Evolutionary conservation across 345 rosid genomes (phyloP).

Genomic region (Eucalyptus polybractea): DNA sequence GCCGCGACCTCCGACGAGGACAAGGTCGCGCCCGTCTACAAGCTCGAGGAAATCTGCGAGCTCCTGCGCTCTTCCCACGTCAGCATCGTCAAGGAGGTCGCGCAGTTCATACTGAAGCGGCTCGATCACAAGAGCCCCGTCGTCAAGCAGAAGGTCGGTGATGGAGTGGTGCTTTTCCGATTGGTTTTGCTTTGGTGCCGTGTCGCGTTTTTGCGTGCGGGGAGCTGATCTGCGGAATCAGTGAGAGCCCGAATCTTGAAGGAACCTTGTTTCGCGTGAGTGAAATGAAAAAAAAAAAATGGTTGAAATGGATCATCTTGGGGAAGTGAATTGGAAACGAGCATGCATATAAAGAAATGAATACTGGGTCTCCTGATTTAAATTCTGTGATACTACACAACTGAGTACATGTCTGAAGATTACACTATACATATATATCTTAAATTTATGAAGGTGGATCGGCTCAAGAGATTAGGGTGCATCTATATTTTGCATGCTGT

Average conservation of each 20-base stretch:
- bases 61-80: constrained; percentile 77
- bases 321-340: background rate
- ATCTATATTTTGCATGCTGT: background rate
- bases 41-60: constrained; percentile 89
- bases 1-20: constrained; percentile 84
- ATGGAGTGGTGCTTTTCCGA: constrained; percentile 5
- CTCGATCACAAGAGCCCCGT: constrained; percentile 87
- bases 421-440: background rate
- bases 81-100: constrained; percentile 77
- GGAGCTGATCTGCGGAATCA: background rate
- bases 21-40: constrained; percentile 84
- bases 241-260: background rate
- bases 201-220: background rate
- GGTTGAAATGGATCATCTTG: background rate
- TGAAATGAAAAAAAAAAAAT: background rate
- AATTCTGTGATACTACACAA: background rate
- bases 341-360: background rate
- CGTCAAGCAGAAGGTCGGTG: constrained; percentile 65
- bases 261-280: background rate
- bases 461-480: background rate
- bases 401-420: background rate
- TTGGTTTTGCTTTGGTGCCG: background rate
- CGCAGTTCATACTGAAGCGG: constrained; percentile 65
- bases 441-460: background rate
- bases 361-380: background rate